A percentile compares a stretch with the other conserved stretches of the same genome.
Evolutionary conservation across 768 basidiomycete species (phyloP).

Genomic region (Hemileccinum impolitum): DNA sequence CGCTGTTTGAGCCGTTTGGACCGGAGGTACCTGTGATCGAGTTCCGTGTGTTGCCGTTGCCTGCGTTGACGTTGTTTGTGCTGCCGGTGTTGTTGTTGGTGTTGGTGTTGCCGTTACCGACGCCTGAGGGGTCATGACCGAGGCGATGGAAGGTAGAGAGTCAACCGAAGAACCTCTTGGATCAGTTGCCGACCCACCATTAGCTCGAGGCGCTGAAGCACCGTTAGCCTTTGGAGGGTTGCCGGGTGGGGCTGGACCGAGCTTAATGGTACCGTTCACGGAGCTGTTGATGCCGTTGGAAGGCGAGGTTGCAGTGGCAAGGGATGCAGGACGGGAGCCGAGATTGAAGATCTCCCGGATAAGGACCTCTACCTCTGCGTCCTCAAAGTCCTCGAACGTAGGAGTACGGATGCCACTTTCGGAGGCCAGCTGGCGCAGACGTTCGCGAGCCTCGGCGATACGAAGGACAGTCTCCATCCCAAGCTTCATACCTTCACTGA

Average conservation of each 20-base stretch:
- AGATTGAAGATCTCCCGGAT: constrained; percentile 30
- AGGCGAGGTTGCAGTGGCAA: constrained; percentile 2
- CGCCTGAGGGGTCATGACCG: constrained; percentile 14
- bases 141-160: constrained; percentile 16
- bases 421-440: constrained; percentile 33
- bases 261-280: constrained; percentile 14
- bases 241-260: constrained; percentile 16
- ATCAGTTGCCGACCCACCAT: constrained; percentile 32
- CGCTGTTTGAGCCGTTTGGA: neutral
- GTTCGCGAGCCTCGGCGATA: constrained; percentile 39
- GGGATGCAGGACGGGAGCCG: constrained; percentile 26
- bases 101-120: neutral
- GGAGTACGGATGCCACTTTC: constrained; percentile 31
- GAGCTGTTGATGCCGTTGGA: constrained; percentile 13
- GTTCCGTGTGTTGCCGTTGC: neutral
- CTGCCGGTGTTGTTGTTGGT: neutral
- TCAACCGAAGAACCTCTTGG: constrained; percentile 22
- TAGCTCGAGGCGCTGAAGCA: constrained; percentile 19
- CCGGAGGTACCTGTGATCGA: neutral
- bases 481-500: constrained; percentile 41
- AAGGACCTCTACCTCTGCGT: constrained; percentile 23
- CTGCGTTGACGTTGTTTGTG: neutral
- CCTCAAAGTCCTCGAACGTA: constrained; percentile 33
- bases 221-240: constrained; percentile 22
- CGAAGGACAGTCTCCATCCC: constrained; percentile 38